Evolutionary conservation across 2,329 filamentous ascomycete species (phyloP).

Genomic region (Cordyceps pruinosa): DNA sequence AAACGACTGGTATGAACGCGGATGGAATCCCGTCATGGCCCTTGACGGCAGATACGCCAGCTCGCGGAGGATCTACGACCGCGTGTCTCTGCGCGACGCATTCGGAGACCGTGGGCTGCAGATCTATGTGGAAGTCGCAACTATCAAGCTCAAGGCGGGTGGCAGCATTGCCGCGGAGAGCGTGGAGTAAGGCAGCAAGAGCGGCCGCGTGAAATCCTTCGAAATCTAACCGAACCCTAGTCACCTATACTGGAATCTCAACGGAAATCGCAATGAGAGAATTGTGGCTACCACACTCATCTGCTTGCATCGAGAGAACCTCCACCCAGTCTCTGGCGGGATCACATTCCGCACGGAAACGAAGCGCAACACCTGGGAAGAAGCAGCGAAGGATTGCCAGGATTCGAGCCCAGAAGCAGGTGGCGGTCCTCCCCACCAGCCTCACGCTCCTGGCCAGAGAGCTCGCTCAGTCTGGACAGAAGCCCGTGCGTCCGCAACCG

Average conservation of each 20-base stretch:
- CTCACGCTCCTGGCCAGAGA: not conserved
- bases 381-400: not conserved
- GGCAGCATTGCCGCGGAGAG: not conserved
- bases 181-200: not conserved
- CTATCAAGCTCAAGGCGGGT: not conserved
- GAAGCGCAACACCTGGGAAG: not conserved
- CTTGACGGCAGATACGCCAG: not conserved
- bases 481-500: not conserved
- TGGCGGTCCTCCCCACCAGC: too few species aligned
- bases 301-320: slow-evolving; percentile 1
- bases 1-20: not conserved
- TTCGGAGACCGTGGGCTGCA: not conserved
- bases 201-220: too few species aligned
- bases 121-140: not conserved
- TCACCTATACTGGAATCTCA: not conserved
- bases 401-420: not conserved
- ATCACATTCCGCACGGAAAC: slow-evolving; percentile 1
- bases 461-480: not conserved
- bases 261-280: slow-evolving; percentile 1
- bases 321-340: not conserved
- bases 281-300: not conserved
- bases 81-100: not conserved
- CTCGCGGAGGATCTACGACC: not conserved
- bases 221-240: not conserved
- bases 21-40: not conserved